Evolutionary conservation across 2,329 filamentous ascomycete genomes (phyloP), one percentile per base, ranked within the genome.

Genomic region (Grosmannia serpens): DNA sequence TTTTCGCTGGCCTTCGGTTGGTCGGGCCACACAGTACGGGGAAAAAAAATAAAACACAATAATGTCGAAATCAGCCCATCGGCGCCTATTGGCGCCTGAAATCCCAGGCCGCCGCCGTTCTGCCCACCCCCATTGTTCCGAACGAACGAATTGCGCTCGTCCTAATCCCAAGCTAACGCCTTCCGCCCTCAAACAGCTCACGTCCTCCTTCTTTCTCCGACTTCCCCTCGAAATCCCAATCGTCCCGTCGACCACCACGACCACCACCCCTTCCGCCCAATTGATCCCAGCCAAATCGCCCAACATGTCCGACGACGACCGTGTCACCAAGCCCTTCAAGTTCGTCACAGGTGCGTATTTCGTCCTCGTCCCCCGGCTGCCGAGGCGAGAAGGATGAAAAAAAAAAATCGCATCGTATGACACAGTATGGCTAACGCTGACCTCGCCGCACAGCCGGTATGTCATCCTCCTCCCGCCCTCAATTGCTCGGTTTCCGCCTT

Each of bases 291-390:
- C 22, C 31, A 31, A 26, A 38, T 72, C 73, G 71, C 76, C 76
- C 83, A 91, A 78, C 69, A 99, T 99, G 92, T 87, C 91, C 74
- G 89, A 95, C 78, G 87, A 89, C 70, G 89, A 95, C 75, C 81
- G 82, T 75, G 81, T 82, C 67, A 96, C 91, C 79, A 99, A 96
- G 86, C 95, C 95, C 77, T 99, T 99, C 88, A 99, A 99, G 88
- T 97, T 97, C 80, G 94, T 97, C 72, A 97, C 92, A 80, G 92
- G 64, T 66, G 59, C 27, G 63, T 60, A 35, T 26, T 26, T 51
- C 24, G 35, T 27, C 41, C 29, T n/a, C n/a, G n/a, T n/a, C n/a
- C 29, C 50, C 22, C 50, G 51, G 31, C 33, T 44, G 52, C 10
- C 33, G 15, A 24, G 26, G 44, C 20, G 11, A 26, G 33, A 38